Evolutionary conservation across 2,329 filamentous ascomycete species (phyloP).

Genomic region (Colletotrichum spinosum): DNA sequence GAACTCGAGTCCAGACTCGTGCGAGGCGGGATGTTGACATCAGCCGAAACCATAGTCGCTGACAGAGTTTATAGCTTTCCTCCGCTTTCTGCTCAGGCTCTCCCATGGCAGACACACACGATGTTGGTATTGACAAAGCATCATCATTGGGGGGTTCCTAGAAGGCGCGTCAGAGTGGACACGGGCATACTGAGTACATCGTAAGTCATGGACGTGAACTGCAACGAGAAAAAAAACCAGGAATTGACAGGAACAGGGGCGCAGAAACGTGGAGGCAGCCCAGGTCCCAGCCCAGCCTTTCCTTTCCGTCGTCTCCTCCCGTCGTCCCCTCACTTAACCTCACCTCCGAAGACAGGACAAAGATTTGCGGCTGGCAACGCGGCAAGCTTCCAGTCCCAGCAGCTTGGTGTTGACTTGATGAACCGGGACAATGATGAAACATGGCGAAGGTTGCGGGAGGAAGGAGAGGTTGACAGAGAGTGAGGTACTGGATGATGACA

Average conservation of each 20-base stretch:
- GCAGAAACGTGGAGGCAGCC: constrained; percentile 33
- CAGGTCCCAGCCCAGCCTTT: constrained; percentile 4
- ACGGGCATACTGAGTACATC: background rate
- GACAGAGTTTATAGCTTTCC: background rate
- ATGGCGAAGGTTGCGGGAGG: constrained; percentile 17
- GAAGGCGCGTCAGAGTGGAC: constrained; percentile 29
- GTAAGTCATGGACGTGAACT: constrained; percentile 12
- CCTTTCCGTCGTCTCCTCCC: background rate
- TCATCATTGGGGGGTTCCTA: constrained; percentile 5
- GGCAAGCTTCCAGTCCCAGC: constrained; percentile 19
- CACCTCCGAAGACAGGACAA: too few relatives aligned
- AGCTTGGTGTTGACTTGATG: constrained; percentile 25
- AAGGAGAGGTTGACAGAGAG: constrained; percentile 2
- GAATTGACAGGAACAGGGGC: constrained; percentile 14
- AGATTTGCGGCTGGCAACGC: constrained; percentile 19
- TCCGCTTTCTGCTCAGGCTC: background rate
- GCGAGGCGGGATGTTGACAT: constrained; percentile 16
- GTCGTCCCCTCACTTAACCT: too few relatives aligned
- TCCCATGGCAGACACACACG: background rate
- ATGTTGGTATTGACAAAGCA: constrained; percentile 14
- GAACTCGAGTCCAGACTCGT: background rate
- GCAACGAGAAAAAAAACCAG: constrained; percentile 17
- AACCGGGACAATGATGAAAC: constrained; percentile 35
- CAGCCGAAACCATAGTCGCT: constrained; percentile 15
- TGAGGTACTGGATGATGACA: constrained; percentile 32